These are phyloP conservation scores for Sclerotinia sclerotiorum DNA, from an alignment of 2,329 filamentous ascomycete genomes.

Conservation along the genomic window DNA sequence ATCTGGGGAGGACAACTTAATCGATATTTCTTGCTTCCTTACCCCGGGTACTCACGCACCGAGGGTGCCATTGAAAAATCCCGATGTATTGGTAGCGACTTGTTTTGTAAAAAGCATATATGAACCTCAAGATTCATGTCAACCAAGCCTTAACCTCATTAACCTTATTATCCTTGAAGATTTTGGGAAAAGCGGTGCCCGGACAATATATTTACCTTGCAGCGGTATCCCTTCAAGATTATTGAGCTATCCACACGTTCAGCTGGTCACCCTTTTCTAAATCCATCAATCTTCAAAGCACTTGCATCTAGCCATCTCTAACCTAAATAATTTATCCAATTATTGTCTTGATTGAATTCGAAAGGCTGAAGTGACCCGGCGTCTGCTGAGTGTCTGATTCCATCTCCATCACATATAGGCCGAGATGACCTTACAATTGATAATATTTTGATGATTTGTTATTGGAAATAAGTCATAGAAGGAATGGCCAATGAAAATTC, in stretches of 20 bases:
- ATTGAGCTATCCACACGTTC: background rate
- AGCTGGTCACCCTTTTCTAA: background rate
- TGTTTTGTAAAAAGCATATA: background rate
- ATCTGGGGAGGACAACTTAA: background rate
- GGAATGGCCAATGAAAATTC: background rate
- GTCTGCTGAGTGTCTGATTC: background rate
- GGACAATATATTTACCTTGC: background rate
- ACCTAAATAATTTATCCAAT: background rate
- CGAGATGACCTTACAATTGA: background rate
- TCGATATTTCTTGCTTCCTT: background rate
- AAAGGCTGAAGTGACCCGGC: background rate
- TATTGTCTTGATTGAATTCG: background rate
- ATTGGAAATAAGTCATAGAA: background rate
- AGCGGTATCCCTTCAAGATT: background rate
- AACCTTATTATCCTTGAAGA: background rate
- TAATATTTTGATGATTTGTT: background rate
- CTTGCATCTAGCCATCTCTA: slow-evolving; percentile 1
- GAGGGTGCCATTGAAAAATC: background rate
- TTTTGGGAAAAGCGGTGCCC: background rate
- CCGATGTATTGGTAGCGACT: slow-evolving; percentile 13
- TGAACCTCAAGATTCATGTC: background rate
- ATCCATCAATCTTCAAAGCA: slow-evolving; percentile 9
- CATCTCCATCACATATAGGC: background rate
- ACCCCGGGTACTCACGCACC: background rate
- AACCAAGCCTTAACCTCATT: background rate